Percentiles rank a stretch among this genome's conserved stretches.
Evolutionary conservation across 1,139 yeast species (phyloP).

Genomic region (Magnusiomyces clavatus): DNA sequence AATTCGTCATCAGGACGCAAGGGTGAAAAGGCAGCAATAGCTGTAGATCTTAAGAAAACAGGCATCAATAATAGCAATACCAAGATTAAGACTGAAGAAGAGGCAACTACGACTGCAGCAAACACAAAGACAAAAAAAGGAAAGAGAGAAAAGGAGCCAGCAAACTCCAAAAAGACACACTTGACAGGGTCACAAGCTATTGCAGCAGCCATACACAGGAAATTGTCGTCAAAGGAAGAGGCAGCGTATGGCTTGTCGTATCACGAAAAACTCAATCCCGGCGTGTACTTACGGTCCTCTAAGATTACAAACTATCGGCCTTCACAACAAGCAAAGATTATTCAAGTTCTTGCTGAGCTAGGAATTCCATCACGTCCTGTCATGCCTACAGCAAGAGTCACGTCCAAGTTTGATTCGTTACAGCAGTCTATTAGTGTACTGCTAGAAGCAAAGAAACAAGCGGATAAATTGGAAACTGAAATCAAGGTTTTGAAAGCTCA

Average conservation of each 20-base stretch:
- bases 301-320: conserved; percentile 56
- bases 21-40: not conserved
- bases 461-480: not conserved
- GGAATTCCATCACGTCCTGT: conserved; percentile 72
- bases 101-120: not conserved
- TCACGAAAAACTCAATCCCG: conserved; percentile 71
- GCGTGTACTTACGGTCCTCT: conserved; percentile 73
- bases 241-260: conserved; percentile 78
- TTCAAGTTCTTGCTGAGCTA: conserved; percentile 66
- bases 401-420: conserved; percentile 71
- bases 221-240: conserved; percentile 70
- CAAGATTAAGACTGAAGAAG: conserved; percentile 1
- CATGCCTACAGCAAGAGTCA: conserved; percentile 80
- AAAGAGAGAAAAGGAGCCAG: conserved; percentile 15
- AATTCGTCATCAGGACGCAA: conserved; percentile 10
- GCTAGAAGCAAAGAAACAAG: conserved; percentile 75
- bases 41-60: not conserved
- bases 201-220: conserved; percentile 41
- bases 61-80: not conserved
- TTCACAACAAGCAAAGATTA: conserved; percentile 69
- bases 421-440: conserved; percentile 64
- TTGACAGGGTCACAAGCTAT: conserved; percentile 29
- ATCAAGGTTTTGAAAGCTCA: not conserved
- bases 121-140: conserved; percentile 13
- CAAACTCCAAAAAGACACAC: conserved; percentile 20